Conservation (phyloP, 208 protist genomes). For the Jaenimonas drosophilae region DNA sequence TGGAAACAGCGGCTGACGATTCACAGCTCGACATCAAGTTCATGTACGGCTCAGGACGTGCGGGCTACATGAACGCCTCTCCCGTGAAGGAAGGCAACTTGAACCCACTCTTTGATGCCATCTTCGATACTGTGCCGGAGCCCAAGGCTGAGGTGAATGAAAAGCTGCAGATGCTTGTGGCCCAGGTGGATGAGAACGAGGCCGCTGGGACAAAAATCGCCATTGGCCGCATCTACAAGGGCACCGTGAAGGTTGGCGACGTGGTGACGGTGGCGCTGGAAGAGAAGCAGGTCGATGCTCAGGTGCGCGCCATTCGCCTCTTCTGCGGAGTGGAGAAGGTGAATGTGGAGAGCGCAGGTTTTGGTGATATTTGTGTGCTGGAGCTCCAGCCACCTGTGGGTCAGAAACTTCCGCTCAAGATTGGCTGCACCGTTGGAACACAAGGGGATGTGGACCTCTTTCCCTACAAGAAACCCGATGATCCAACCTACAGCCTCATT, state of each 20-base stretch:
- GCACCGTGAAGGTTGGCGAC: conserved; percentile 78
- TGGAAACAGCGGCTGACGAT: conserved; percentile 90
- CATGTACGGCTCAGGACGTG: conserved; percentile 90
- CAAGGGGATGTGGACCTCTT: conserved; percentile 59
- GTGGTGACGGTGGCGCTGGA: conserved; percentile 79
- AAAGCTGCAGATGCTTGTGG: conserved; percentile 92
- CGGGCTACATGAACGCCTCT: conserved; percentile 86
- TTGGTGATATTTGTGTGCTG: conserved; percentile 82
- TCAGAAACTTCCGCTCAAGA: conserved; percentile 83
- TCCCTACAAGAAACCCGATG: conserved; percentile 89
- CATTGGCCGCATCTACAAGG: conserved; percentile 90
- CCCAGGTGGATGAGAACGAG: conserved; percentile 89
- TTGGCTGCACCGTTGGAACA: conserved; percentile 75
- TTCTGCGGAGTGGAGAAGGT: conserved; percentile 79
- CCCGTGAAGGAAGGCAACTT: conserved; percentile 67
- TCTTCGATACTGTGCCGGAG: conserved; percentile 81
- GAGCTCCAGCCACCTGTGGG: conserved; percentile 76
- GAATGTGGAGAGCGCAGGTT: conserved; percentile 43
- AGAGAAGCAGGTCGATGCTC: conserved; percentile 71
- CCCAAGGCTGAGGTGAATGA: conserved; percentile 31
- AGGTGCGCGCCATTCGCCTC: conserved; percentile 80
- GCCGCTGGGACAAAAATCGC: conserved; percentile 73
- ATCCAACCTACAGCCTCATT: conserved; percentile 91
- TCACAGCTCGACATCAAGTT: conserved; percentile 94
- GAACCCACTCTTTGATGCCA: conserved; percentile 91